Conservation (phyloP, 1,284 basidiomycete genomes). For the Ustilago cynodontis region DNA sequence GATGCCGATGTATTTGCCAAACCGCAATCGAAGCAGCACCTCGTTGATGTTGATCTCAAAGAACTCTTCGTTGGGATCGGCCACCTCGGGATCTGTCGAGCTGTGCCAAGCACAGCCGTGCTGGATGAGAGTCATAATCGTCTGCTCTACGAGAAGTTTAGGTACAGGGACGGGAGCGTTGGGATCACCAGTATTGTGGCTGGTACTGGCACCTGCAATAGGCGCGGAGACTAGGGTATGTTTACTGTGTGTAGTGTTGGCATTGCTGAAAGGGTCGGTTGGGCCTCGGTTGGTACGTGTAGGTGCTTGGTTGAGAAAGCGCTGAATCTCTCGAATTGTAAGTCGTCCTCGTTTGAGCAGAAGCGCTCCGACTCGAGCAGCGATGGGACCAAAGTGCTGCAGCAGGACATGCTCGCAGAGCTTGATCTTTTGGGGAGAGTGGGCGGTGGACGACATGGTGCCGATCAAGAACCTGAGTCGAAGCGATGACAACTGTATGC, state of each 20-base stretch:
- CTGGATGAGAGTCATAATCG: constrained; percentile 86
- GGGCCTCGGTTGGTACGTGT: constrained; percentile 41
- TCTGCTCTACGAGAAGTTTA: constrained; percentile 78
- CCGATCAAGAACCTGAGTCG: neutral
- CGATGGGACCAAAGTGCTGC: constrained; percentile 82
- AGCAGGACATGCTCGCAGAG: constrained; percentile 82
- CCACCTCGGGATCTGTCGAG: constrained; percentile 43
- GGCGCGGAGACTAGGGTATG: constrained; percentile 37
- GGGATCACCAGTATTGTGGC: constrained; percentile 70
- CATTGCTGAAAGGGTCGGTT: constrained; percentile 37
- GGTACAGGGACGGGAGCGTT: constrained; percentile 76
- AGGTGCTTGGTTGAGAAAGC: constrained; percentile 56
- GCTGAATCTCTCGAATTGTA: constrained; percentile 74
- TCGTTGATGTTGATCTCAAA: constrained; percentile 71
- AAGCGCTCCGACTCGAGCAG: constrained; percentile 79
- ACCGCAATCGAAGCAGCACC: constrained; percentile 68
- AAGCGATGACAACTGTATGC: neutral
- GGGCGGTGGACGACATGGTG: constrained; percentile 42
- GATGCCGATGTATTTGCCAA: constrained; percentile 79
- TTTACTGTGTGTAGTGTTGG: constrained; percentile 18
- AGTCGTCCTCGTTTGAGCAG: constrained; percentile 88
- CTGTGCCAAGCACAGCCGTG: constrained; percentile 77
- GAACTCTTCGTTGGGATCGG: constrained; percentile 61
- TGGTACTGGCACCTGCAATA: constrained; percentile 43
- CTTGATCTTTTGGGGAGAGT: constrained; percentile 65